Conservation (phyloP, 495 filamentous ascomycete genomes). For the Aspergillus hancockii region DNA sequence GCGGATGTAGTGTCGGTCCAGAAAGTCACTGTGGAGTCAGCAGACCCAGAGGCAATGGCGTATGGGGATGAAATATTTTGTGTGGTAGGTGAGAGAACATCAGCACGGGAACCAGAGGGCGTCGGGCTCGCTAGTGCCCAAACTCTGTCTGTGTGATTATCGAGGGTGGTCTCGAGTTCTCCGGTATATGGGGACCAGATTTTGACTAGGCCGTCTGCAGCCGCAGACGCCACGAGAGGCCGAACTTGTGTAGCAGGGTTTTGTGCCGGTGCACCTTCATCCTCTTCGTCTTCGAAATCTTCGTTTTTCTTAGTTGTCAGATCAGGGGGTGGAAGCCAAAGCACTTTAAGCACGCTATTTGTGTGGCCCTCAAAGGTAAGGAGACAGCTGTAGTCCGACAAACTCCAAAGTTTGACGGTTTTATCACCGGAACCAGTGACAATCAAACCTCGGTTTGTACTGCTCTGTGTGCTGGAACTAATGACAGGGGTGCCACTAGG, state of each 20-base stretch:
- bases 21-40: constrained; percentile 87
- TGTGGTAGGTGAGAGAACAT: constrained; percentile 36
- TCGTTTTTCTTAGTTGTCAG: constrained; percentile 31
- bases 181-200: constrained; percentile 82
- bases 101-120: constrained; percentile 47
- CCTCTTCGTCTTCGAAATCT: constrained; percentile 41
- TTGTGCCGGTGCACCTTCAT: constrained; percentile 30
- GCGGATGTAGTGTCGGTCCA: constrained; percentile 90
- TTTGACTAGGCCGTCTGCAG: constrained; percentile 95
- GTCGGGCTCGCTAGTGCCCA: constrained; percentile 78
- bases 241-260: constrained; percentile 36
- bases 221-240: constrained; percentile 77
- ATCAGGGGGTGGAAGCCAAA: constrained; percentile 75
- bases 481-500: constrained; percentile 75
- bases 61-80: constrained; percentile 41
- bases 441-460: constrained; percentile 67
- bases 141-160: constrained; percentile 94
- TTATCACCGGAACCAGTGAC: constrained; percentile 92
- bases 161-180: constrained; percentile 84
- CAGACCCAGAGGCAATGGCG: constrained; percentile 83
- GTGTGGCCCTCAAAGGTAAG: constrained; percentile 95
- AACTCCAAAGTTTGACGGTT: constrained; percentile 92
- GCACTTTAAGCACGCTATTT: constrained; percentile 89
- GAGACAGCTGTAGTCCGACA: constrained; percentile 89
- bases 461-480: constrained; percentile 62